Percentiles rank a stretch among this genome's conserved stretches.
Evolutionary conservation across 2,329 filamentous ascomycete species (phyloP).

Genomic region (Fusarium sp.): DNA sequence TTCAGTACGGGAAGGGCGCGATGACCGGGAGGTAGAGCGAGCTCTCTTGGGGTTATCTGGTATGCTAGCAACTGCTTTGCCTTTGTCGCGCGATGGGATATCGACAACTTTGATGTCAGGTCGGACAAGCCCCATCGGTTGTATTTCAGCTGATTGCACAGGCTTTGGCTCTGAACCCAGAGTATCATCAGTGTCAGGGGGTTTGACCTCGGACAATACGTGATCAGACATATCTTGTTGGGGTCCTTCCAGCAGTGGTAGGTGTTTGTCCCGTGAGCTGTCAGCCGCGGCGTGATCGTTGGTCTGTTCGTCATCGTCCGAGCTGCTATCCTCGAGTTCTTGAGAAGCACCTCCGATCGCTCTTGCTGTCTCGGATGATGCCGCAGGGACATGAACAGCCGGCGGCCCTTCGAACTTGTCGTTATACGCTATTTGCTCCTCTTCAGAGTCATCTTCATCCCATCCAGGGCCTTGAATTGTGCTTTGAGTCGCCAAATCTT

Average conservation of each 20-base stretch:
- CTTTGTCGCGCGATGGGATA: conserved; percentile 38
- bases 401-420: neutral
- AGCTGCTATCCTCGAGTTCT: conserved; percentile 1
- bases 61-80: conserved; percentile 26
- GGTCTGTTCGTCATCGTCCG: conserved; percentile 12
- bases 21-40: conserved; percentile 22
- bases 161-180: conserved; percentile 25
- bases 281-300: neutral
- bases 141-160: conserved; percentile 25
- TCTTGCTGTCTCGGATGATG: neutral
- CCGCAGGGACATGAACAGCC: neutral
- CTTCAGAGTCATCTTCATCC: neutral
- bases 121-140: conserved; percentile 14
- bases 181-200: conserved; percentile 31
- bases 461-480: neutral
- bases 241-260: neutral
- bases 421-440: neutral
- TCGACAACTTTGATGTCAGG: conserved; percentile 36
- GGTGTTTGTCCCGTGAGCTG: neutral
- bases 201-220: conserved; percentile 15
- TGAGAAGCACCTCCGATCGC: neutral
- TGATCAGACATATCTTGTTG: conserved; percentile 16
- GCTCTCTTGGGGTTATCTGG: conserved; percentile 30
- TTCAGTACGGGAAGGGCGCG: conserved; percentile 33
- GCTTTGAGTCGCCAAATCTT: neutral